phyloP scores from a whole-genome alignment of 192 early-diverging fungal genomes.

The Entomortierella beljakovae region DNA sequence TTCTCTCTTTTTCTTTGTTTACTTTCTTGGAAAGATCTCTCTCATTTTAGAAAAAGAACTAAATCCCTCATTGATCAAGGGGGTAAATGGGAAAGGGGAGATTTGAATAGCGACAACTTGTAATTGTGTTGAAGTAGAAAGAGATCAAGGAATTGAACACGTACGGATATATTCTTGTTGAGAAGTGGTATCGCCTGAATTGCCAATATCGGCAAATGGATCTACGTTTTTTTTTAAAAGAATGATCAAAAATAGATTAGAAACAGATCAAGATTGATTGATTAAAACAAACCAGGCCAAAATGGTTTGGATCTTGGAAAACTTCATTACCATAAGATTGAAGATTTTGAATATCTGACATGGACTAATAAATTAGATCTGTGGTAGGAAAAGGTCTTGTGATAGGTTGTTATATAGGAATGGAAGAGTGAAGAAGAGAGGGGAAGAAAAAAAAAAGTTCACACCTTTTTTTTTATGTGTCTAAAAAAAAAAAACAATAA shows the following conservation, averaged over 20 bases:
- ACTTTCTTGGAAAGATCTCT: background rate
- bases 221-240: constrained; percentile 13
- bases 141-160: constrained; percentile 7
- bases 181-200: constrained; percentile 39
- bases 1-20: background rate
- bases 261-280: constrained; percentile 1
- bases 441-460: background rate
- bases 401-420: no score
- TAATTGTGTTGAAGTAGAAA: no score
- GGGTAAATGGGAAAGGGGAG: constrained; percentile 10
- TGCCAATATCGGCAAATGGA: constrained; percentile 57
- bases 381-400: background rate
- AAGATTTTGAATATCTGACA: constrained; percentile 58
- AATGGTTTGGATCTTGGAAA: background rate
- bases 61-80: background rate
- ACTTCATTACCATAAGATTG: constrained; percentile 53
- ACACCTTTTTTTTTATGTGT: background rate
- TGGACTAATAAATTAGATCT: background rate
- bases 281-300: background rate
- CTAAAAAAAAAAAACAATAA: constrained; percentile 5
- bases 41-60: no score
- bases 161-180: constrained; percentile 58
- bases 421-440: background rate
- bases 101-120: no score
- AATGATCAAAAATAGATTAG: background rate